A percentile compares a stretch with the other conserved stretches of the same genome.
phyloP scores from a whole-genome alignment of 1,284 basidiomycete genomes.

The Pseudozyma pruni region DNA sequence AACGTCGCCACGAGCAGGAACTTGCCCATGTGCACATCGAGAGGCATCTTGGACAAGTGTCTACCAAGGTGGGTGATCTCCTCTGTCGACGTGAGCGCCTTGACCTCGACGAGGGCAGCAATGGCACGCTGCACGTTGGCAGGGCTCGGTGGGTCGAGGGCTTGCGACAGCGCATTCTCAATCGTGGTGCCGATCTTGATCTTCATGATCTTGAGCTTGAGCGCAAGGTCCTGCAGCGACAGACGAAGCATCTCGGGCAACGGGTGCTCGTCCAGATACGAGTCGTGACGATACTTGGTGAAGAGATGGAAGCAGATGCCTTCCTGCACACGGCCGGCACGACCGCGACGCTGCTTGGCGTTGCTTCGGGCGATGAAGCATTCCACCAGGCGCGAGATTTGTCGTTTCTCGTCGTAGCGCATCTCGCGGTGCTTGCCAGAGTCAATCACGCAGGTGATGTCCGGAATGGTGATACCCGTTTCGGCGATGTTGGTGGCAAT shows the following conservation, averaged over 20 bases:
- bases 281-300: conserved; percentile 87
- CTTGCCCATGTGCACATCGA: conserved; percentile 96
- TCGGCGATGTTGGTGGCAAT: conserved; percentile 81
- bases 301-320: conserved; percentile 97
- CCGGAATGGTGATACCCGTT: conserved; percentile 96
- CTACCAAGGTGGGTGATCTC: conserved; percentile 96
- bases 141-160: conserved; percentile 87
- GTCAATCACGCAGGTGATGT: conserved; percentile 97
- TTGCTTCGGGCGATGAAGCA: conserved; percentile 93
- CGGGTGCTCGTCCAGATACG: conserved; percentile 83
- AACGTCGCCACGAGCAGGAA: conserved; percentile 87
- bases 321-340: conserved; percentile 89
- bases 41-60: conserved; percentile 89
- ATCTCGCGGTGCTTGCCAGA: conserved; percentile 81
- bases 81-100: conserved; percentile 84
- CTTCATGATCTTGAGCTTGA: conserved; percentile 97
- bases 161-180: conserved; percentile 86
- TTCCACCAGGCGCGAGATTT: conserved; percentile 90
- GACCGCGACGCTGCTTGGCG: conserved; percentile 88
- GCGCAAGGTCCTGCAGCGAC: conserved; percentile 90
- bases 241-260: conserved; percentile 95
- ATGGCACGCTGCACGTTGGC: conserved; percentile 93
- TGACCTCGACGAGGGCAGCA: conserved; percentile 88
- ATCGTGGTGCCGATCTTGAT: conserved; percentile 83
- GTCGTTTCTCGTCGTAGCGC: conserved; percentile 93